Conservation (phyloP, 2,329 filamentous ascomycete genomes). For the Coniochaeta ligniaria region DNA sequence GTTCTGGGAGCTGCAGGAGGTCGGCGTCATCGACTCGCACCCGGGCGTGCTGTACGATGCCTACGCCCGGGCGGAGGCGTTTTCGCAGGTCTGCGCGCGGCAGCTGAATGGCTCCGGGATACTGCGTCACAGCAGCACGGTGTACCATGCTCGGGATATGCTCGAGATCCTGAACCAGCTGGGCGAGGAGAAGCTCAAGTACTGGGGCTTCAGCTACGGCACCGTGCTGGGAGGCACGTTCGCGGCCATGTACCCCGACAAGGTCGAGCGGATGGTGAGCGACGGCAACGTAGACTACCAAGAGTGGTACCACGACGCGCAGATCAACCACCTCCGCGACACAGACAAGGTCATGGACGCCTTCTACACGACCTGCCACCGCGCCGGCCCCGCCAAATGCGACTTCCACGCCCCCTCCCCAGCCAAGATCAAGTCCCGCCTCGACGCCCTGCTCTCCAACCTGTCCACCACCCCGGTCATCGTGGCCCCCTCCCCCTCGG, state of each 20-base stretch:
- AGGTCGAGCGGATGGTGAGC: constrained; percentile 40
- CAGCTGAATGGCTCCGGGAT: constrained; percentile 27
- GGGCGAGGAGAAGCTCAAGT: constrained; percentile 34
- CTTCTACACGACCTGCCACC: constrained; percentile 47
- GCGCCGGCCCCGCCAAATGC: constrained; percentile 40
- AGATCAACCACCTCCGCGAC: constrained; percentile 42
- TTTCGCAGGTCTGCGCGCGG: constrained; percentile 34
- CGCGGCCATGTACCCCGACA: constrained; percentile 43
- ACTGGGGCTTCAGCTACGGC: constrained; percentile 51
- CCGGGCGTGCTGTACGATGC: constrained; percentile 37
- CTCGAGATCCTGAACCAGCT: constrained; percentile 35
- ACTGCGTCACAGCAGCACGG: constrained; percentile 33
- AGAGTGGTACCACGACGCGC: constrained; percentile 40
- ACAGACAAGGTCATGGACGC: constrained; percentile 44
- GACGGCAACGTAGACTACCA: constrained; percentile 48
- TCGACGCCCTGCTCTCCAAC: constrained; percentile 29
- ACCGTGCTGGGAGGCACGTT: constrained; percentile 45
- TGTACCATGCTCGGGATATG: constrained; percentile 38
- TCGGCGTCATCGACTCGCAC: constrained; percentile 38
- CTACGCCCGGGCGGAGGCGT: constrained; percentile 32
- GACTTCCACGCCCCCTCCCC: constrained; percentile 31
- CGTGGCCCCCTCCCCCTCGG: constrained; percentile 21
- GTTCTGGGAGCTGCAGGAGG: constrained; percentile 35
- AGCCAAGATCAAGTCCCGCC: constrained; percentile 27
- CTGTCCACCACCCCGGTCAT: constrained; percentile 36